Base-by-base conservation (phyloP, 2,329 filamentous ascomycete species). In the Laburnicola sp. region DNA sequence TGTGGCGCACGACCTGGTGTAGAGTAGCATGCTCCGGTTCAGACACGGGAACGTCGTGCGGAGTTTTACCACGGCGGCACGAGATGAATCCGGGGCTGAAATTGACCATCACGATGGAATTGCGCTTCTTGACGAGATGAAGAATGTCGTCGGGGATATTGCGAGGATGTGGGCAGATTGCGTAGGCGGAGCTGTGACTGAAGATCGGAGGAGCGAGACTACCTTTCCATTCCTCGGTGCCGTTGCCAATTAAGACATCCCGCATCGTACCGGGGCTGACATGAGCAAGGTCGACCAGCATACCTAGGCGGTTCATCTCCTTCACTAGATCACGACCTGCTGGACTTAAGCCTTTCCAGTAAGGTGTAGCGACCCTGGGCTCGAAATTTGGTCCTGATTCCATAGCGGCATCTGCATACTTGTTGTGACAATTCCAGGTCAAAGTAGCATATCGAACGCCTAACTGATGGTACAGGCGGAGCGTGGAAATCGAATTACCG, bases 261-360 rank as follows among this genome's bases (percentile, higher is more conserved):
- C 85, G 76, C 89, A 95, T 94, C 0, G 92, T 96, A 53, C 93
- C 87, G 50, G 83, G 82, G 62, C 87, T 81, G 23, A 86, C 84
- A 71, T 97, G 93, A 5, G 88, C 82, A 31, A 97, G 79, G 68
- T 97, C 93, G 35, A 97, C 88, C n/a, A 97, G 85, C 86, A 97
- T 91, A 25, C 93, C 93, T 2, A 97, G 78, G 2, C 93, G 83
- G 70, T 97, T 97, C 92, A 97, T 97, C 76, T 97, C 93, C 31
- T 79, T 78, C 38, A 97, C 78, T 0, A 97, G 75, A 9, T 79
- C 69, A 45, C 83, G 81, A 3, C 93, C 93, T 1, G 80, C 80
- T 0, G 80, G 76, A 52, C 87, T 93, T 1, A 97, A 79, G 2
- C 93, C 93, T 45, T 81, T 76, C 83, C 86, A 89, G 49, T 81